These are phyloP conservation scores for Furcasterigmium sp. DNA, from an alignment of 2,329 filamentous ascomycete species.

Conservation along the genomic window DNA sequence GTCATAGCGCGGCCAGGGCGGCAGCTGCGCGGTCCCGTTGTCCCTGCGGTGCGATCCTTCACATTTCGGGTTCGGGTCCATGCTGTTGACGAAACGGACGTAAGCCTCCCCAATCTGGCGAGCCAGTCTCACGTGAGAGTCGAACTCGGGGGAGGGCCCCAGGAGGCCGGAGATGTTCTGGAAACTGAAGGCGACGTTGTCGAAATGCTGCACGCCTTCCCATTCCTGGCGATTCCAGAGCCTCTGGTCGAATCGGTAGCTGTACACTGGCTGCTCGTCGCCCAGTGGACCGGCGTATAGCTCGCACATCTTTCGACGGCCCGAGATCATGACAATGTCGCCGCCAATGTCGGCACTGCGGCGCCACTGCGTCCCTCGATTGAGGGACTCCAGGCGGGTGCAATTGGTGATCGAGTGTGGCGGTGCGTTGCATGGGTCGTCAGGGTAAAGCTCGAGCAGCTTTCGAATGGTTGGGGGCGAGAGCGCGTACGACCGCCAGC, in stretches of 20 bases:
- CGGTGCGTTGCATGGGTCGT: slow-evolving; percentile 39
- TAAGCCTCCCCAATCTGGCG: slow-evolving; percentile 33
- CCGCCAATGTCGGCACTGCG: slow-evolving; percentile 37
- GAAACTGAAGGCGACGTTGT: slow-evolving; percentile 45
- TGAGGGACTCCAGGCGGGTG: slow-evolving; percentile 14
- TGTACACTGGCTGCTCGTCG: slow-evolving; percentile 30
- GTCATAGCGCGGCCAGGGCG: slow-evolving; percentile 35
- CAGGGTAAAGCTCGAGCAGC: slow-evolving; percentile 41
- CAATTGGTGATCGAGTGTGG: slow-evolving; percentile 35
- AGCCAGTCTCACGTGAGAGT: slow-evolving; percentile 27
- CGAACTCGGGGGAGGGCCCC: slow-evolving; percentile 36
- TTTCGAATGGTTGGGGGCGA: slow-evolving; percentile 35
- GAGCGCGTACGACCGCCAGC: slow-evolving; percentile 40
- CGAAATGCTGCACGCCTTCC: slow-evolving; percentile 39
- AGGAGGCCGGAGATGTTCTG: slow-evolving; percentile 42
- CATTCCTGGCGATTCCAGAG: slow-evolving; percentile 32
- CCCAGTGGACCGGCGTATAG: slow-evolving; percentile 22
- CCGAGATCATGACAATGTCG: slow-evolving; percentile 43
- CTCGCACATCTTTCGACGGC: slow-evolving; percentile 38
- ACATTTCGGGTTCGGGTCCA: slow-evolving; percentile 34
- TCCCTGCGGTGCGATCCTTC: too few relatives aligned
- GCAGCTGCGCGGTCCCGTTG: slow-evolving; percentile 14
- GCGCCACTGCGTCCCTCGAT: slow-evolving; percentile 36
- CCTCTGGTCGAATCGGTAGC: slow-evolving; percentile 45
- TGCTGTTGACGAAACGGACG: slow-evolving; percentile 33